Conservation (phyloP, 2,329 filamentous ascomycete species). For the Talaromyces islandicus region DNA sequence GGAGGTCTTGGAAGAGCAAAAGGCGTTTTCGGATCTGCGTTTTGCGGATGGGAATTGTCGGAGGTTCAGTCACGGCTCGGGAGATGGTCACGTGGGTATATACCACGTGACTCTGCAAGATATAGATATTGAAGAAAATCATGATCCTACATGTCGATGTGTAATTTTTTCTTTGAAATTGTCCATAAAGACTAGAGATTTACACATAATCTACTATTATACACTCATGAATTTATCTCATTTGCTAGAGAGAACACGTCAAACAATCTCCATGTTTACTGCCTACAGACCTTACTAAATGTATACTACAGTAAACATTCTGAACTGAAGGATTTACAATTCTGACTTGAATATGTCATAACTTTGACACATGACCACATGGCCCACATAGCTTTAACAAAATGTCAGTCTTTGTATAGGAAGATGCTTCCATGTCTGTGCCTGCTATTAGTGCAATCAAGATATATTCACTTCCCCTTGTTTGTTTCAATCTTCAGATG, state of each 20-base stretch:
- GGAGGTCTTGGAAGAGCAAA: constrained; percentile 14
- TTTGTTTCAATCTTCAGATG: neutral
- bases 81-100: constrained; percentile 19
- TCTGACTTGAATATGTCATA: neutral
- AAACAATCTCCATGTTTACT: neutral
- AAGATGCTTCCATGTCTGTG: neutral
- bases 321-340: neutral
- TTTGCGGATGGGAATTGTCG: constrained; percentile 27
- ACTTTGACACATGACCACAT: neutral
- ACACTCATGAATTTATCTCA: neutral
- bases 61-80: constrained; percentile 23
- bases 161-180: neutral
- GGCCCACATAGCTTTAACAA: no score
- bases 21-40: constrained; percentile 19
- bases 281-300: no score
- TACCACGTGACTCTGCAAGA: constrained; percentile 19
- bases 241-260: neutral
- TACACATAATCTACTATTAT: neutral
- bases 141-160: neutral
- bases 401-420: neutral
- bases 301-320: neutral
- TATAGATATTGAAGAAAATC: neutral
- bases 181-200: neutral
- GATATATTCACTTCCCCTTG: neutral
- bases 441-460: neutral